Percentiles rank a stretch among this genome's conserved stretches.
phyloP scores from a whole-genome alignment of 192 early-diverging fungal genomes.

The Lobosporangium transversale region DNA sequence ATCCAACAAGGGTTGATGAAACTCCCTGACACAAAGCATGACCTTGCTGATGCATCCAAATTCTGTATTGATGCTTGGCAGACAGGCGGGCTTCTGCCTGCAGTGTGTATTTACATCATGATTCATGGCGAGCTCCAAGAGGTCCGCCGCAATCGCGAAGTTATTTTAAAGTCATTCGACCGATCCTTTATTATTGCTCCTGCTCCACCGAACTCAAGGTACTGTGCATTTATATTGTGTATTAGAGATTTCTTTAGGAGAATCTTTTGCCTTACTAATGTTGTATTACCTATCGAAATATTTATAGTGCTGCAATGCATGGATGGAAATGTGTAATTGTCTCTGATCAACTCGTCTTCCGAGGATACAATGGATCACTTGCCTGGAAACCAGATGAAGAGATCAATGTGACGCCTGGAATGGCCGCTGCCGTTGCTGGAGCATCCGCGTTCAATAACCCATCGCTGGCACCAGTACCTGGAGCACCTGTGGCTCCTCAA shows the following conservation, averaged over 20 bases:
- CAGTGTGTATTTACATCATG: conserved; percentile 43
- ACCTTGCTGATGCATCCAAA: conserved; percentile 49
- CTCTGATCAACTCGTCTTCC: conserved; percentile 29
- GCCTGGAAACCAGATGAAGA: conserved; percentile 31
- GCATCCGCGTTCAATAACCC: background rate
- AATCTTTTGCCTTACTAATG: background rate
- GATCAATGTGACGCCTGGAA: background rate
- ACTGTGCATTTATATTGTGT: background rate
- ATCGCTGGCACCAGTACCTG: too few relatives aligned
- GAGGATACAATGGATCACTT: conserved; percentile 38
- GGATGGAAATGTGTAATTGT: conserved; percentile 47
- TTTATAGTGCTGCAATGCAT: conserved; percentile 17
- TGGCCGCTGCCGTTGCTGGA: conserved; percentile 2
- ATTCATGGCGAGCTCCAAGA: conserved; percentile 44
- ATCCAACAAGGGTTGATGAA: conserved; percentile 24
- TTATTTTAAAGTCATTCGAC: conserved; percentile 52
- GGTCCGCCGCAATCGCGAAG: background rate
- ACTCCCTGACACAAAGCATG: conserved; percentile 56
- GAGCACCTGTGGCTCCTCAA: background rate
- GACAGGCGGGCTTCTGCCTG: conserved; percentile 34
- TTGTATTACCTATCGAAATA: background rate
- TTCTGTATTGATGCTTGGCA: conserved; percentile 64
- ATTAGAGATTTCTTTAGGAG: background rate
- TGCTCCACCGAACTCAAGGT: conserved; percentile 48
- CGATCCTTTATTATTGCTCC: conserved; percentile 59